These are phyloP conservation scores for Leptographium radiaticola DNA, from an alignment of 2,329 filamentous ascomycete species.

Conservation along the genomic window DNA sequence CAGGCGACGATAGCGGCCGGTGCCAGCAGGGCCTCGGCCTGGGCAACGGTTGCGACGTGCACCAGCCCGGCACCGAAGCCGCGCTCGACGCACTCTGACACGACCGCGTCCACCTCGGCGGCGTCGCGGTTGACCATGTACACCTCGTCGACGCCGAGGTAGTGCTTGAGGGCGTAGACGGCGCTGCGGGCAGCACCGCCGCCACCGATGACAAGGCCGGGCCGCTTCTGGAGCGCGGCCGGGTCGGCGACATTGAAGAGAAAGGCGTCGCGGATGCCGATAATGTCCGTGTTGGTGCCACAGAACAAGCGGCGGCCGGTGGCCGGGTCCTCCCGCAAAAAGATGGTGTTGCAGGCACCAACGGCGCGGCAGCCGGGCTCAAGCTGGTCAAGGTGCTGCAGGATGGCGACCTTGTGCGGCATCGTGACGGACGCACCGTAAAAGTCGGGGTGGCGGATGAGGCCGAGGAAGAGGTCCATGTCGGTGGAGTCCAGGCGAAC, in stretches of 20 bases:
- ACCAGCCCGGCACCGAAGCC: slow-evolving; percentile 47
- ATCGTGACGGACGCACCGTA: slow-evolving; percentile 67
- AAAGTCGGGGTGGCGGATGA: slow-evolving; percentile 44
- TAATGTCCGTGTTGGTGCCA: slow-evolving; percentile 71
- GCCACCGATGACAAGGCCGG: slow-evolving; percentile 62
- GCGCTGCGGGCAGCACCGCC: slow-evolving; percentile 69
- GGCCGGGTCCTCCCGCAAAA: slow-evolving; percentile 36
- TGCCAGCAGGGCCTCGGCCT: slow-evolving; percentile 43
- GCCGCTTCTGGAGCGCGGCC: slow-evolving; percentile 39
- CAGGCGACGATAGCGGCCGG: slow-evolving; percentile 60
- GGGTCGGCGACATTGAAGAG: slow-evolving; percentile 33
- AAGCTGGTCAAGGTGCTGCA: slow-evolving; percentile 58
- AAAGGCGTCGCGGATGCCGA: slow-evolving; percentile 65
- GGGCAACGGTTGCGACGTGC: slow-evolving; percentile 46
- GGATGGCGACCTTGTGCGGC: slow-evolving; percentile 71
- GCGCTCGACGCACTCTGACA: slow-evolving; percentile 46
- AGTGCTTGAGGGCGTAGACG: slow-evolving; percentile 60
- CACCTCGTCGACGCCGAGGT: slow-evolving; percentile 52
- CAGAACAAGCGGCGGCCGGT: slow-evolving; percentile 38
- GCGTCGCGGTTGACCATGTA: slow-evolving; percentile 68
- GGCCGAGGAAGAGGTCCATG: slow-evolving; percentile 32
- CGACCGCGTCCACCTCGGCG: slow-evolving; percentile 51
- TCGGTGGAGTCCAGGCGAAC: slow-evolving; percentile 38
- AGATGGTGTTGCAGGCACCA: slow-evolving; percentile 71
- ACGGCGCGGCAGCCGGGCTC: slow-evolving; percentile 61